Evolutionary conservation across 2,329 filamentous ascomycete genomes (phyloP), one percentile per base, ranked within the genome.

Genomic region (Trichophyton schoenleinii): DNA sequence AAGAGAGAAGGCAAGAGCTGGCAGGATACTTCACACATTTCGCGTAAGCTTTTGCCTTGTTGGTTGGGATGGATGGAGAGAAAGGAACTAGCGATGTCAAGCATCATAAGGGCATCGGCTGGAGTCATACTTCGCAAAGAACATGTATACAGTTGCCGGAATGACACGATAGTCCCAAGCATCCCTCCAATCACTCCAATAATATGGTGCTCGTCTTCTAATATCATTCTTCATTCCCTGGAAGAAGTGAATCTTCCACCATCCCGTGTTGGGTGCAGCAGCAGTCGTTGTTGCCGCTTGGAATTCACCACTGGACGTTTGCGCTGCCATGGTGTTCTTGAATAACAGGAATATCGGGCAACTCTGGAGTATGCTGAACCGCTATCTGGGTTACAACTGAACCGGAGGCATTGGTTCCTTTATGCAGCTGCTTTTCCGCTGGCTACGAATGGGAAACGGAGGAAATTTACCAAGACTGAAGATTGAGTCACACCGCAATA

Each of bases 111-210:
- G 15, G 59, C 58, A 61, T 65, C 60, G 25, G 53, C 38, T 52
- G 65, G 53, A 18, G 57, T 69, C 80, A 70, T 80, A 92, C 89
- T 95, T 95, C 65, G 90, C 89, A 80, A 95, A 95, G 77, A 94
- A 95, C 88, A 95, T 95, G 75, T 95, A 95, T 34, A 95, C 78
- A 8, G 90, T 95, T 15, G 89, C 89, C 0, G 90, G 90, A 44
- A 95, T 81, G 48, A 95, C 88, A 60, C 90, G 83, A 76, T 95
- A 95, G 71, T 95, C 88, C 88, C 88, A 94, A 1, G 90, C 90
- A 77, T 95, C 90, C 18, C 72, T 78, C 88, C 88, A 95, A 73
- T 95, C 90, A 73, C 87, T 91, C 74, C 77, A 78, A 70, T 94
- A 95, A 71, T 81, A 95, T 0, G 90, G 90, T 6, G 81, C 81